A percentile compares a stretch with the other conserved stretches of the same genome.
Evolutionary conservation across 2,329 filamentous ascomycete genomes (phyloP).

Genomic region (Pseudocercospora fuligena): DNA sequence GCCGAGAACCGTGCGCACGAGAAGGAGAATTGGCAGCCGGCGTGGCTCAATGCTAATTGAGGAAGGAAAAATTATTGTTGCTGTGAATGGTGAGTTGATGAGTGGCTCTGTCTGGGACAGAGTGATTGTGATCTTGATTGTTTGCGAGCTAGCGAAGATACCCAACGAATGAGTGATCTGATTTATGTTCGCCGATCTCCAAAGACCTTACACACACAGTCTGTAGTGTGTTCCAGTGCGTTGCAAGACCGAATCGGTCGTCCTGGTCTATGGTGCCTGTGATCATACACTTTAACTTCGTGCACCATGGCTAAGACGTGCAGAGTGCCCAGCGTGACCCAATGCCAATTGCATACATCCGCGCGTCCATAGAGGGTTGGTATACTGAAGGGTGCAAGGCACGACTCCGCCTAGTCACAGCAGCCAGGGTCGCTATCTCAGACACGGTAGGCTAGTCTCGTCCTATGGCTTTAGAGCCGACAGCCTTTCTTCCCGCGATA

Average conservation of each 20-base stretch:
- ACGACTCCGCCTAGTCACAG: too few relatives aligned
- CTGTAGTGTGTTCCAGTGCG: neutral
- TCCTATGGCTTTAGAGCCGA: too few relatives aligned
- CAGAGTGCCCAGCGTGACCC: too few relatives aligned
- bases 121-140: slow-evolving; percentile 5
- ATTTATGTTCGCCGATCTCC: neutral
- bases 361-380: too few relatives aligned
- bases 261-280: neutral
- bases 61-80: neutral
- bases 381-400: too few relatives aligned
- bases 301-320: too few relatives aligned
- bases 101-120: neutral
- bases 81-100: slow-evolving; percentile 8
- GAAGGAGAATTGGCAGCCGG: slow-evolving; percentile 36
- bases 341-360: too few relatives aligned
- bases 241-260: neutral
- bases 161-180: neutral
- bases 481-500: too few relatives aligned
- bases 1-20: slow-evolving; percentile 9
- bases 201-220: neutral
- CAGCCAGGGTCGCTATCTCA: too few relatives aligned
- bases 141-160: slow-evolving; percentile 7
- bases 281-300: neutral
- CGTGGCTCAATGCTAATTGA: slow-evolving; percentile 31
- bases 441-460: too few relatives aligned